Percentiles rank a stretch among this genome's conserved stretches.
phyloP scores from a whole-genome alignment of 805 yeast species.

The Metschnikowia gelsemii region DNA sequence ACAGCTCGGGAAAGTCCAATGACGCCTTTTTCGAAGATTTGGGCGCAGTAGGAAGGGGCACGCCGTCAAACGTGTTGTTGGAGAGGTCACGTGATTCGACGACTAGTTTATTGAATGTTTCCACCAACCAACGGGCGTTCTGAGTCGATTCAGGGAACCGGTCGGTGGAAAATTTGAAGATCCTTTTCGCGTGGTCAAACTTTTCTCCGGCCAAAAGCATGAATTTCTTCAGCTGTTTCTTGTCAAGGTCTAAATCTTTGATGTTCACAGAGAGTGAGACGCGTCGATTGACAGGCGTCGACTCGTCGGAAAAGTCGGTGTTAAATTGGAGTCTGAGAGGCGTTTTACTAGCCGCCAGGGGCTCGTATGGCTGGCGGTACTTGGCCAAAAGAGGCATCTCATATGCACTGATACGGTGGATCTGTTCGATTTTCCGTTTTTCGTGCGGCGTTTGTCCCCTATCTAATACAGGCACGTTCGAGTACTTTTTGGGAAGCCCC shows the following conservation, averaged over 20 bases:
- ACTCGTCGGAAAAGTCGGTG: constrained; percentile 72
- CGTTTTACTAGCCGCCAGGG: constrained; percentile 40
- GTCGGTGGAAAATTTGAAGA: constrained; percentile 62
- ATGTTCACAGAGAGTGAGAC: constrained; percentile 62
- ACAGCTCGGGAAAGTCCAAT: constrained; percentile 66
- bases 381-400: constrained; percentile 85
- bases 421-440: constrained; percentile 72
- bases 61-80: constrained; percentile 65
- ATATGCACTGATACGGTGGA: constrained; percentile 82
- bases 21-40: constrained; percentile 45
- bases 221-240: constrained; percentile 65
- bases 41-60: constrained; percentile 82
- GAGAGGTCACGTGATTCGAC: constrained; percentile 59
- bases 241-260: constrained; percentile 51
- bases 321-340: constrained; percentile 67
- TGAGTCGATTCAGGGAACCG: constrained; percentile 77
- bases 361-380: constrained; percentile 66
- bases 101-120: constrained; percentile 59
- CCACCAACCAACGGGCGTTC: constrained; percentile 73
- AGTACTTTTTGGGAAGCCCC: constrained; percentile 39
- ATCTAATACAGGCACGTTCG: constrained; percentile 36
- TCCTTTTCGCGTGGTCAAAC: constrained; percentile 60
- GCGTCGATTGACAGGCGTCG: constrained; percentile 62
- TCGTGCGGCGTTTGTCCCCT: constrained; percentile 40
- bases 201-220: constrained; percentile 76